Evolutionary conservation across 257 asterid genomes (phyloP), one percentile per base, ranked within the genome.

Genomic region (Solanum pinnatisectum): DNA sequence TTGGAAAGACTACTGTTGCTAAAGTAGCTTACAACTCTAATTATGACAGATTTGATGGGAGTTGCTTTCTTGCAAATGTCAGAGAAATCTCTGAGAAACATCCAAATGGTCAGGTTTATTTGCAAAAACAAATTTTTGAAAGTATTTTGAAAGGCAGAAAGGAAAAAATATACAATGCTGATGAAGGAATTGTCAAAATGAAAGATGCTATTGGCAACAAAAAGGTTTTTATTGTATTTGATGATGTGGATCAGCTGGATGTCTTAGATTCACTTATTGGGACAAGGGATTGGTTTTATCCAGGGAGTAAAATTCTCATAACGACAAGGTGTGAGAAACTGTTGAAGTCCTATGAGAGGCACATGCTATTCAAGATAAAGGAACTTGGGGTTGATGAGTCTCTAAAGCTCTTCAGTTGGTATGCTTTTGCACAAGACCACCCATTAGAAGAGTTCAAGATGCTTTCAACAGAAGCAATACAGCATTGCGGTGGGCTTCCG

Each of bases 1-100:
- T 87, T 22, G 89, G 89, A 65, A 87, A 87, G 63, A 87, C 89
- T 37, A 79, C 87, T 63, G 63, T 85, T 63, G 88, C 90, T 42
- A 84, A 85, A 63, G 84, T 65, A 49, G 81, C 77, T 30, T 88
- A 84, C 42, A 85, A 88, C 82, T 33, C 42, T 35, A 72, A 83
- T 36, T 71, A 33, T 65, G 76, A 73, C 71, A 40, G 67, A 59
- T 88, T 88, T 76, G 88, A 88, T 30, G 82, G 86, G 52, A 60
- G 85, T 74, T 84, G 86, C 79, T 88, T 88, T 67, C 88, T 88
- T 20, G 86, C 81, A 8, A 78, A 88, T 76, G 86, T 88, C 63
- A 72, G 88, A 84, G 60, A 85, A 27, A 63, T 37, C 56, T 72
- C 77, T 8, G 56, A 88, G 86, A 40, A 15, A 72, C 63, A 81